Percentiles rank a stretch among this genome's conserved stretches.
Conservation (phyloP, 805 yeast genomes). For the Ogataea ganodermae region DNA sequence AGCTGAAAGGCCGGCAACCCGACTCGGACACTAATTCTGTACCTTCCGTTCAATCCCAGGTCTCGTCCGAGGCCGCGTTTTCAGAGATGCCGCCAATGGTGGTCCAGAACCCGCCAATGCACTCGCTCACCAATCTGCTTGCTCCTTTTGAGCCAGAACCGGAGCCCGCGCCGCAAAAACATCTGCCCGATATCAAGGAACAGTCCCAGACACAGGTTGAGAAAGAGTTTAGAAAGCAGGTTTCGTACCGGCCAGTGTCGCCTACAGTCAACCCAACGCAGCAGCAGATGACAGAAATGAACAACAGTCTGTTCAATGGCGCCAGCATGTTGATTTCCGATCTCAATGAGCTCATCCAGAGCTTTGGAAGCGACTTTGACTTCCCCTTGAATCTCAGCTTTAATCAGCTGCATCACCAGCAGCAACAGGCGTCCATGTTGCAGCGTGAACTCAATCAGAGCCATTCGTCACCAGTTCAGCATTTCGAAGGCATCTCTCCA, state of each 20-base stretch:
- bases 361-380: constrained; percentile 29
- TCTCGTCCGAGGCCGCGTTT: neutral
- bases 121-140: neutral
- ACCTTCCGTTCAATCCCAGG: neutral
- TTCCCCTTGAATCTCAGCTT: constrained; percentile 13
- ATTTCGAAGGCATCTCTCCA: constrained; percentile 27
- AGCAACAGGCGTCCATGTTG: neutral
- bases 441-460: constrained; percentile 1
- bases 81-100: constrained; percentile 22
- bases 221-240: constrained; percentile 17
- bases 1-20: constrained; percentile 3
- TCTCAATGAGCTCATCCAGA: constrained; percentile 36
- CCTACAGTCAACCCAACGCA: constrained; percentile 7
- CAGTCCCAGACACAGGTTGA: constrained; percentile 11
- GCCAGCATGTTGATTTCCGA: constrained; percentile 39
- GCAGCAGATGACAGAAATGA: constrained; percentile 28
- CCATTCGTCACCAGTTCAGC: neutral
- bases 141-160: constrained; percentile 5
- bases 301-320: constrained; percentile 35
- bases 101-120: constrained; percentile 27
- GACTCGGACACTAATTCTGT: neutral
- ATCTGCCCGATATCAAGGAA: neutral
- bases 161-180: neutral
- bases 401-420: constrained; percentile 1
- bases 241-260: constrained; percentile 12